These are phyloP conservation scores for Kluyveromyces nonfermentans DNA, from an alignment of 805 yeast species.

Conservation along the genomic window DNA sequence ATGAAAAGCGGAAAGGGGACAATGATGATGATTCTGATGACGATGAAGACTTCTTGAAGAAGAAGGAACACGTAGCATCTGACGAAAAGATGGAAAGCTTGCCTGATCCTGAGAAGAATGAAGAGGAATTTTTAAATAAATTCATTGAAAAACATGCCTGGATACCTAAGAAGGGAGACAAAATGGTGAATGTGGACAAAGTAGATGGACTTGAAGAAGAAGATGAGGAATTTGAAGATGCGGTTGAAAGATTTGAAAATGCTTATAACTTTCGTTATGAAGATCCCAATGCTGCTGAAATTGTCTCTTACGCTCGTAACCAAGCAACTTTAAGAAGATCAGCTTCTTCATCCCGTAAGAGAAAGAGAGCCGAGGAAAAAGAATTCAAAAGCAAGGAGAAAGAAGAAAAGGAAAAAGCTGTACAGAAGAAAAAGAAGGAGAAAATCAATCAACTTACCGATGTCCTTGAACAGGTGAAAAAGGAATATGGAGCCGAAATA, in stretches of 20 bases:
- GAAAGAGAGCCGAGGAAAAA: conserved; percentile 64
- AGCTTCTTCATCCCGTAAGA: conserved; percentile 63
- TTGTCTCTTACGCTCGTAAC: conserved; percentile 87
- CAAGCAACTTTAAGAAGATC: conserved; percentile 88
- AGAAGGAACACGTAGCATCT: conserved; percentile 37
- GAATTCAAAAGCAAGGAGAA: conserved; percentile 45
- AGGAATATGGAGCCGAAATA: conserved; percentile 36
- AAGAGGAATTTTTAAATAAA: conserved; percentile 61
- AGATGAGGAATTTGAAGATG: conserved; percentile 84
- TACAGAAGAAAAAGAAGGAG: conserved; percentile 62
- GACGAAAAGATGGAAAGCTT: conserved; percentile 29
- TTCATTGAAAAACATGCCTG: conserved; percentile 77
- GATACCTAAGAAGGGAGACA: conserved; percentile 68
- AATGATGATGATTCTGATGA: conserved; percentile 34
- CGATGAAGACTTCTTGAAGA: conserved; percentile 44
- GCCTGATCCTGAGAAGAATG: conserved; percentile 61
- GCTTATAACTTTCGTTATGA: conserved; percentile 94
- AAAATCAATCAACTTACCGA: conserved; percentile 74
- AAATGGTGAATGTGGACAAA: conserved; percentile 41
- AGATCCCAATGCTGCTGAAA: conserved; percentile 83
- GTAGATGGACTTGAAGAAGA: conserved; percentile 41
- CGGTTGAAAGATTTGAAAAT: conserved; percentile 82
- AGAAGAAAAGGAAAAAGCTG: conserved; percentile 45
- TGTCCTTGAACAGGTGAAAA: conserved; percentile 37
- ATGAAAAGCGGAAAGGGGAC: conserved; percentile 28